Evolutionary conservation across 768 basidiomycete species (phyloP).

Genomic region (Mrakia blollopis): DNA sequence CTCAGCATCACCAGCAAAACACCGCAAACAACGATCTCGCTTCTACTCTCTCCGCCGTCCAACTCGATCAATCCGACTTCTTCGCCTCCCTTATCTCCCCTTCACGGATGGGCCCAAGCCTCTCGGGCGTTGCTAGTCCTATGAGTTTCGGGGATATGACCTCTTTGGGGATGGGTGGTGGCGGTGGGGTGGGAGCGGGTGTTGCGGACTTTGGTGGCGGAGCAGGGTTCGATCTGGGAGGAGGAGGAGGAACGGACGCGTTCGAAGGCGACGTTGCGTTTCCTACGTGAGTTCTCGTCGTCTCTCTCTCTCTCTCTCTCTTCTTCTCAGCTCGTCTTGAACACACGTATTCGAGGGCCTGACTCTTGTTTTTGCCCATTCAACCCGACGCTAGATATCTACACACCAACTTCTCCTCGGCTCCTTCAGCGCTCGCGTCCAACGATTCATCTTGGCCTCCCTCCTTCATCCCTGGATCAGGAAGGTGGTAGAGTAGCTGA

Average conservation of each 20-base stretch:
- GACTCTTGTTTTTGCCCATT: not conserved
- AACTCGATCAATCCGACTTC: not conserved
- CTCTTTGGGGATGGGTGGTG: not conserved
- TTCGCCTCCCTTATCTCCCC: not conserved
- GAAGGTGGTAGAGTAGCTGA: not conserved
- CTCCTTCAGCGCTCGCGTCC: not conserved
- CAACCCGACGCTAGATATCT: not conserved
- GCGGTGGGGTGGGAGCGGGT: not conserved
- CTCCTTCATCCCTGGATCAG: not conserved
- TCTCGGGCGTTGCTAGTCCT: not conserved
- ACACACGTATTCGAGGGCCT: too few relatives aligned
- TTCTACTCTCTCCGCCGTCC: not conserved
- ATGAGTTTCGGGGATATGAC: not conserved
- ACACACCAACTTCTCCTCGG: slow-evolving; percentile 1
- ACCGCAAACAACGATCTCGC: too few relatives aligned
- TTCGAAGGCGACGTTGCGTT: not conserved
- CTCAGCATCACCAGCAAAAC: not conserved
- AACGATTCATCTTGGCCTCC: not conserved
- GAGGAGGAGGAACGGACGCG: not conserved
- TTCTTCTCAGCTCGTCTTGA: too few relatives aligned
- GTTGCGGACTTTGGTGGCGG: not conserved
- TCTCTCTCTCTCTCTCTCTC: not conserved
- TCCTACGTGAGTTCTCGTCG: not conserved
- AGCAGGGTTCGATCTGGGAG: not conserved
- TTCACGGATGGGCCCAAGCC: not conserved